Evolutionary conservation across 441 rosid species (phyloP).

Genomic region (Erodium texanum): DNA sequence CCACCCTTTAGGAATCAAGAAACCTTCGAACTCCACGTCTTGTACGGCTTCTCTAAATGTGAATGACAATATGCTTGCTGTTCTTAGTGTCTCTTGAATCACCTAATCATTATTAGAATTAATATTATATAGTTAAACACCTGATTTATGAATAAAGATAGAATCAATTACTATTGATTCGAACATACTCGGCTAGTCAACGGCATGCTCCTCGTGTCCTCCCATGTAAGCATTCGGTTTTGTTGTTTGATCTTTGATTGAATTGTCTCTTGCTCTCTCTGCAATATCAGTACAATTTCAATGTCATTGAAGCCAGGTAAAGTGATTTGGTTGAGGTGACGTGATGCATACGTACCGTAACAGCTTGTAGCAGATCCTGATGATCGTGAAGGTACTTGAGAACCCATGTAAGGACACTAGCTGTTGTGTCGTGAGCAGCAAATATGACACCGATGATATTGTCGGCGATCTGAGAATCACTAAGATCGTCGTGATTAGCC

Average conservation of each 20-base stretch:
- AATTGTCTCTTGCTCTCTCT: conserved; percentile 65
- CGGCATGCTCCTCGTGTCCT: conserved; percentile 80
- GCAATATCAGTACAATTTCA: conserved; percentile 1
- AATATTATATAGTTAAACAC: no score
- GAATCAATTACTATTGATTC: no score
- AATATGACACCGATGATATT: conserved; percentile 85
- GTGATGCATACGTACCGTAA: conserved; percentile 49
- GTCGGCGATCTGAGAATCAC: conserved; percentile 77
- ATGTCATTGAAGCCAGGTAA: no score
- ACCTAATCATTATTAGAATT: conserved; percentile 62
- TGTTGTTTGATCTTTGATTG: conserved; percentile 34
- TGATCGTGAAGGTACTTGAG: conserved; percentile 76
- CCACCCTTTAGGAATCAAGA: conserved; percentile 81
- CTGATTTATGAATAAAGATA: no score
- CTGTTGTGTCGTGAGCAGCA: conserved; percentile 93
- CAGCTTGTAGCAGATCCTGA: conserved; percentile 42
- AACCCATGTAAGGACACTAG: conserved; percentile 76
- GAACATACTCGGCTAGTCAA: conserved; percentile 51
- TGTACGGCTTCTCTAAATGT: conserved; percentile 83
- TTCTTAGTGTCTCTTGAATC: conserved; percentile 84
- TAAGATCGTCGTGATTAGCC: conserved; percentile 35
- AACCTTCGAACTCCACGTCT: conserved; percentile 77
- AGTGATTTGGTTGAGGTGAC: no score
- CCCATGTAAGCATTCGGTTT: conserved; percentile 67
- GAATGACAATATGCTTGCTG: conserved; percentile 75